Base-by-base conservation (phyloP, 1,284 basidiomycete species). In the Erythrobasidium hasegawianum region DNA sequence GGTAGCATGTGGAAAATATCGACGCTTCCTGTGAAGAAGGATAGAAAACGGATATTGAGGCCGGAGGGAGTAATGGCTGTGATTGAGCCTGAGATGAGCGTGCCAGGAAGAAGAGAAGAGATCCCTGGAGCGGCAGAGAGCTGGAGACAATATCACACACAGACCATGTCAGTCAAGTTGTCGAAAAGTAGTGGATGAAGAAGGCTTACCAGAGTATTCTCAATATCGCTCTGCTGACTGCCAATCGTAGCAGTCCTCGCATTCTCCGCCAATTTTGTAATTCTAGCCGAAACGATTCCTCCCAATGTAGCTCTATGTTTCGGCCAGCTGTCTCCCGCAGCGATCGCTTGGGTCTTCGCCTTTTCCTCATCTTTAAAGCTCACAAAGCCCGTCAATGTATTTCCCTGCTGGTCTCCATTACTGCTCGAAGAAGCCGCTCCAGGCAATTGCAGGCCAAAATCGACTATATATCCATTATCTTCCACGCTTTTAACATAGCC, bases 381-480 rank as follows among this genome's bases (percentile, higher is more conserved):
- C 29, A 97, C 82, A 50, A 88, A 84, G 9, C 86, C 89, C 0
- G 87, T 83, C 58, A 96, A 74, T 16, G 84, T 83, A 88, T 47
- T 24, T 33, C 39, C 43, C 29, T 64, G n/a, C n/a, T n/a, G n/a
- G n/a, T 57, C 40, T 58, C 62, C 22, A 29, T 52, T 26, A n/a
- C n/a, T n/a, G n/a, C 26, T 22, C 16, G 18, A 16, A 29, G 2
- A 7, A 8, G 3, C 24, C 9, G 18, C 16, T 29, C 50, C 61
- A 57, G 77, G 33, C 85, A 20, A 94, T 73, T 5, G 43, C 4
- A 47, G 43, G 0, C 95, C 95, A 33, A 94, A 79, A 72, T 95
- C 89, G 18, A 97, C 81, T 60, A 87, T 84, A 78, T 95, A 97
- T 0, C 95, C 95, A 77, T 97, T 92, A 74, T 98, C 95, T 79